Evolutionary conservation across 768 basidiomycete genomes (phyloP), one percentile per base, ranked within the genome.

Genomic region (Kockovaella imperatae): DNA sequence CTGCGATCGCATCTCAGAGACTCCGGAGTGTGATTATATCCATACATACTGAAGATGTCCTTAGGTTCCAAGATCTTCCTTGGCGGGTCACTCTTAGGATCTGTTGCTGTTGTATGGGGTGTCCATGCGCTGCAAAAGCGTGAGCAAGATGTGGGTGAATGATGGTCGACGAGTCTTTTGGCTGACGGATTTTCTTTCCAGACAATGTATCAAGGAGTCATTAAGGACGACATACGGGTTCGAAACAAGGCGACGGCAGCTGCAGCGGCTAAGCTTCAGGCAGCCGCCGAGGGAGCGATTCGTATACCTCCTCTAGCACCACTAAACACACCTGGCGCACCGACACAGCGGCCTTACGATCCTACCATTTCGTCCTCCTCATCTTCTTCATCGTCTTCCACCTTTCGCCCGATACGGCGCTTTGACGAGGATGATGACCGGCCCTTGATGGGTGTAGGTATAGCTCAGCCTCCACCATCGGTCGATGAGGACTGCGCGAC

Each of bases 171-270:
- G 36, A 26, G 15, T 14, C 31, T 6, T 36, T 5, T 13, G 13
- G 35, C 47, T 23, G 32, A 39, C 21, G 15, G 15, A 21, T 38
- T 20, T 21, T 18, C 32, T 14, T 20, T 21, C 39, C 51, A 96
- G 90, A 81, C 74, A 24, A 95, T 95, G 90, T 93, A 86, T 65
- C 76, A 83, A 64, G 90, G 90, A 21, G 91, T 95, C 2, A 62
- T 93, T 38, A 79, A 82, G 43, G 90, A 95, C 65, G 91, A 96
- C 62, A 85, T 82, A 59, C 81, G 88, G 72, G 78, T 76, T 57
- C 40, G 78, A 81, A 68, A 77, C 82, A 53, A 78, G 83, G 67
- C 78, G 76, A 50, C 83, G 80, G 0, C 70, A 82, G 41, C n/a
- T n/a, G n/a, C n/a, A n/a, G n/a, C n/a, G n/a, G n/a, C n/a, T n/a